phyloP scores from a whole-genome alignment of 176 grass and related monocot genomes.

The Avena atlantica region DNA sequence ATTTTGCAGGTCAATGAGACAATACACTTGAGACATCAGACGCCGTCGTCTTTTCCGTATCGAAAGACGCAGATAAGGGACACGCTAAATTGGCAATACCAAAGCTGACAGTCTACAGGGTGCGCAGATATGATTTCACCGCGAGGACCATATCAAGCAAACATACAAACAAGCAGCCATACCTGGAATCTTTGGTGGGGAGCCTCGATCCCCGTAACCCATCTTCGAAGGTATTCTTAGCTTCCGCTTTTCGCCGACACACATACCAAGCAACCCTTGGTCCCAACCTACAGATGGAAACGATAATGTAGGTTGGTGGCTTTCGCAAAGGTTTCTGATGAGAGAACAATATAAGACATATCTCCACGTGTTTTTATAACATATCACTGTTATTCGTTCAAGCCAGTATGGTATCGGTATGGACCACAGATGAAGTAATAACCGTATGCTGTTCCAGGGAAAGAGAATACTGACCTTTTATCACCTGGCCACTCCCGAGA shows the following conservation, averaged over 20 bases:
- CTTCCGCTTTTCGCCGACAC: constrained; percentile 92
- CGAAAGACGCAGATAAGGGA: not conserved
- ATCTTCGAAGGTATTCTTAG: constrained; percentile 89
- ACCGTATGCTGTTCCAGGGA: constrained; percentile 8
- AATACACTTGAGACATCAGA: not conserved
- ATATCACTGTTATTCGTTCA: constrained; percentile 18
- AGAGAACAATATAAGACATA: constrained; percentile 12
- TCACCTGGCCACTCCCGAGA: constrained; percentile 91
- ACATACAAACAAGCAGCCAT: constrained; percentile 48
- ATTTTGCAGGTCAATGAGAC: not conserved
- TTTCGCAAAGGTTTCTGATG: constrained; percentile 24
- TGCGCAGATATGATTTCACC: constrained; percentile 25
- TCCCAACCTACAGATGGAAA: constrained; percentile 76
- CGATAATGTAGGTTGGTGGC: constrained; percentile 32
- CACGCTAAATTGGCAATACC: constrained; percentile 4
- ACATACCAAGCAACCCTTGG: constrained; percentile 94
- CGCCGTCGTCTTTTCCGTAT: not conserved
- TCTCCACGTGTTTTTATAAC: constrained; percentile 21
- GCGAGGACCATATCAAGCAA: constrained; percentile 37
- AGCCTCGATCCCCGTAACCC: constrained; percentile 84
- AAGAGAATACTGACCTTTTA: constrained; percentile 68
- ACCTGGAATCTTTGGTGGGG: constrained; percentile 93
- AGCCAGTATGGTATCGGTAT: constrained; percentile 14
- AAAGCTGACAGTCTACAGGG: constrained; percentile 15
- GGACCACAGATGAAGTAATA: constrained; percentile 25